Percentiles rank a stretch among this genome's conserved stretches.
These are phyloP conservation scores for Dioscorea zingiberensis DNA, from an alignment of 106 monocot genomes.

Conservation along the genomic window DNA sequence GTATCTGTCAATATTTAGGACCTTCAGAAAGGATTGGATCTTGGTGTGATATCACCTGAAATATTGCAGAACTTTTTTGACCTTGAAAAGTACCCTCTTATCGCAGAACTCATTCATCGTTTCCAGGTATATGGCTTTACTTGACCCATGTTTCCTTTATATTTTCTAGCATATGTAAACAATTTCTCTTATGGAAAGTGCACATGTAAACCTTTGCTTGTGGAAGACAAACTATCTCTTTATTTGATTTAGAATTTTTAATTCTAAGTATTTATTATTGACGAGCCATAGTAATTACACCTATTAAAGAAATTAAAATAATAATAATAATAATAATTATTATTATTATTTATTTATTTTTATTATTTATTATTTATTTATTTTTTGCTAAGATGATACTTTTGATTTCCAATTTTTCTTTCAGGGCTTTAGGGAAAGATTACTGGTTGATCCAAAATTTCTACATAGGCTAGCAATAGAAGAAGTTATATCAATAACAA, in stretches of 20 bases:
- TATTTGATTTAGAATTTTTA: no score
- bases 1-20: slow-evolving; percentile 32
- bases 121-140: slow-evolving; percentile 57
- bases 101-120: slow-evolving; percentile 77
- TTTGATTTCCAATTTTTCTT: background rate
- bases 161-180: background rate
- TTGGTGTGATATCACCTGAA: slow-evolving; percentile 91
- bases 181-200: no score
- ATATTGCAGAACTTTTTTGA: slow-evolving; percentile 95
- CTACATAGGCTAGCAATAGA: slow-evolving; percentile 86
- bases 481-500: slow-evolving; percentile 92
- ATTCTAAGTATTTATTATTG: no score
- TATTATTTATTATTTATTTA: no score
- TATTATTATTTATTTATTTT: no score
- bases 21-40: slow-evolving; percentile 90
- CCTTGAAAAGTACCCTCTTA: slow-evolving; percentile 87
- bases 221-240: no score
- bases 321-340: no score
- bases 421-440: slow-evolving; percentile 92
- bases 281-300: no score
- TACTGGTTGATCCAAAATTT: slow-evolving; percentile 95
- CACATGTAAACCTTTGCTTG: no score
- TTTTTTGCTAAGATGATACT: no score
- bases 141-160: background rate
- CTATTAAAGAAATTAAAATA: no score